Conservation (phyloP, 2,329 filamentous ascomycete species). For the Amphichorda felina region DNA sequence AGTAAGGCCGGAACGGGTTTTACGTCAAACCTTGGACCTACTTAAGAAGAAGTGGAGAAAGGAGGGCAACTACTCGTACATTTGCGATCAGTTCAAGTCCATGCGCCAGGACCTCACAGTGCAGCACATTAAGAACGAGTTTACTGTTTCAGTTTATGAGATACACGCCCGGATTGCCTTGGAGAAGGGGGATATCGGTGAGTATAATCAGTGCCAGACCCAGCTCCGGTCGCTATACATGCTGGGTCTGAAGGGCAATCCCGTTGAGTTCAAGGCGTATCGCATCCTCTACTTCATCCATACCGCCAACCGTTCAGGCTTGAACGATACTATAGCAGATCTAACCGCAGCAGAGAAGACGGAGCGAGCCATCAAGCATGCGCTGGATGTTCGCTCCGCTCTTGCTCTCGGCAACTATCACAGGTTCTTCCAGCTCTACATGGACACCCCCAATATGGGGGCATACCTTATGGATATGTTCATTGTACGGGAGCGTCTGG, state of each 20-base stretch:
- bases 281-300: constrained; percentile 99
- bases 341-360: constrained; percentile 96
- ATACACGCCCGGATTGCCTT: constrained; percentile 94
- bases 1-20: constrained; percentile 71
- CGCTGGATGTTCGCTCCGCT: constrained; percentile 80
- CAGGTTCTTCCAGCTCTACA: constrained; percentile 92
- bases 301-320: constrained; percentile 92
- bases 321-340: constrained; percentile 98
- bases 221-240: constrained; percentile 88
- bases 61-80: constrained; percentile 91
- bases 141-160: constrained; percentile 94
- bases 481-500: constrained; percentile 82
- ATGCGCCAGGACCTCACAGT: constrained; percentile 96
- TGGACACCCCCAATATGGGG: constrained; percentile 92
- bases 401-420: constrained; percentile 93
- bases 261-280: constrained; percentile 96
- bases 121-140: constrained; percentile 91
- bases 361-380: constrained; percentile 76
- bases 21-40: constrained; percentile 76
- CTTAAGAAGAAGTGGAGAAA: constrained; percentile 91
- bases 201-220: constrained; percentile 99
- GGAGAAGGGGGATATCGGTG: constrained; percentile 98
- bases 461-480: constrained; percentile 99
- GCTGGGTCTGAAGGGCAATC: constrained; percentile 76
- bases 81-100: constrained; percentile 99